These are phyloP conservation scores for Mrakia frigida DNA, from an alignment of 768 basidiomycete species.

Conservation along the genomic window DNA sequence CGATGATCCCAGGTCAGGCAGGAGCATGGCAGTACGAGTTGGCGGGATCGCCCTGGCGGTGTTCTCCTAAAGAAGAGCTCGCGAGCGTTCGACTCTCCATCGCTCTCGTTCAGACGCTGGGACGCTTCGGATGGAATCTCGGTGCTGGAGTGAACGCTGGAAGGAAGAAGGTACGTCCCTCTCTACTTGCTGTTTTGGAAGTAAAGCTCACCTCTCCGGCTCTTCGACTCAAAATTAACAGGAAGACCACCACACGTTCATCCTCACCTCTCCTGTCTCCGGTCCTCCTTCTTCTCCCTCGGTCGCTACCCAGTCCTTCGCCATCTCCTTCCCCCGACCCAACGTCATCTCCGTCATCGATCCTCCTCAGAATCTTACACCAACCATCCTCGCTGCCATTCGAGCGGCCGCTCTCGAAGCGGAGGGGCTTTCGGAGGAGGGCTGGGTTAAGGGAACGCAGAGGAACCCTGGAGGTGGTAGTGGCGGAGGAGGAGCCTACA, in stretches of 20 bases:
- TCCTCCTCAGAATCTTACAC: neutral
- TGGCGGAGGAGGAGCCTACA: conserved; percentile 7
- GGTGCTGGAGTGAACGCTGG: conserved; percentile 8
- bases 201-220: too few relatives aligned
- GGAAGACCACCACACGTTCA: conserved; percentile 9
- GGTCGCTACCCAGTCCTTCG: neutral
- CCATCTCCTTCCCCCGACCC: conserved; percentile 5
- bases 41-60: neutral
- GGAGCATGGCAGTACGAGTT: conserved; percentile 3
- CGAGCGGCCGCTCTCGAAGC: neutral
- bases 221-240: too few relatives aligned
- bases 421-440: neutral
- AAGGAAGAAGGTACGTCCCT: neutral
- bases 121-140: conserved; percentile 8
- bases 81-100: conserved; percentile 10
- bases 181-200: too few relatives aligned
- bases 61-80: neutral
- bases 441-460: conserved; percentile 3
- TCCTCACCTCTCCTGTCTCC: neutral
- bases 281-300: neutral
- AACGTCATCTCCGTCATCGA: conserved; percentile 11
- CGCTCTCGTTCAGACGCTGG: conserved; percentile 13
- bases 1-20: neutral
- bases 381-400: neutral
- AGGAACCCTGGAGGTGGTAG: neutral